phyloP scores from a whole-genome alignment of 306 rosid species.

The Vachellia collinsii region DNA sequence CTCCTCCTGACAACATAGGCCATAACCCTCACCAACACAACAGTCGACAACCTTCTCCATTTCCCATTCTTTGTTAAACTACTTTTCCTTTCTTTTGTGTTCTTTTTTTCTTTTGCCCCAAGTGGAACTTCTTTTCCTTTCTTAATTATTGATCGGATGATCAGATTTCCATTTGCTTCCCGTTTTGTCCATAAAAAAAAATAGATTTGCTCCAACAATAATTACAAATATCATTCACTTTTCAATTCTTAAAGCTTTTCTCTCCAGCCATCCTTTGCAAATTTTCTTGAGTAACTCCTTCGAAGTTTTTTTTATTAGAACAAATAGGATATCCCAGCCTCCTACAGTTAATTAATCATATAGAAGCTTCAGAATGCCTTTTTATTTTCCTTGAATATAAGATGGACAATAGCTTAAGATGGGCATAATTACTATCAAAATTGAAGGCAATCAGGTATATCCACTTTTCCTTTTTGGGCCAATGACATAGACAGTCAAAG shows the following conservation, averaged over 20 bases:
- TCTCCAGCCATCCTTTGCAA: neutral
- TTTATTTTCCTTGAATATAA: neutral
- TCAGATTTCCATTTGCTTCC: neutral
- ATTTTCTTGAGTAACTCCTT: neutral
- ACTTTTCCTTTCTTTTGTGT: neutral
- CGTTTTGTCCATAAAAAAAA: neutral
- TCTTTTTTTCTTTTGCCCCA: too few relatives aligned
- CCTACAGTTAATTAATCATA: neutral
- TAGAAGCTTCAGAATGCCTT: neutral
- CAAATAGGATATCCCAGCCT: neutral
- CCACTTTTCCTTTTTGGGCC: neutral
- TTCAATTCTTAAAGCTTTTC: neutral
- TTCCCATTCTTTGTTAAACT: neutral
- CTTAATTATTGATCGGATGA: neutral
- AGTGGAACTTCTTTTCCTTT: neutral
- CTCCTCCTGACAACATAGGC: neutral
- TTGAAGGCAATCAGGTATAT: conserved; percentile 48
- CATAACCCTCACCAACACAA: neutral
- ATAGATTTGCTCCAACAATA: neutral
- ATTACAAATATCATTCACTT: neutral
- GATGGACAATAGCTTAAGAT: neutral
- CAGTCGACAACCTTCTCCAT: neutral
- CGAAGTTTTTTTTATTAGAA: neutral
- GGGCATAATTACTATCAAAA: neutral
- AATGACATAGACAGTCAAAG: neutral